Conservation (phyloP, 805 yeast species). For the Metschnikowia arizonensis region DNA sequence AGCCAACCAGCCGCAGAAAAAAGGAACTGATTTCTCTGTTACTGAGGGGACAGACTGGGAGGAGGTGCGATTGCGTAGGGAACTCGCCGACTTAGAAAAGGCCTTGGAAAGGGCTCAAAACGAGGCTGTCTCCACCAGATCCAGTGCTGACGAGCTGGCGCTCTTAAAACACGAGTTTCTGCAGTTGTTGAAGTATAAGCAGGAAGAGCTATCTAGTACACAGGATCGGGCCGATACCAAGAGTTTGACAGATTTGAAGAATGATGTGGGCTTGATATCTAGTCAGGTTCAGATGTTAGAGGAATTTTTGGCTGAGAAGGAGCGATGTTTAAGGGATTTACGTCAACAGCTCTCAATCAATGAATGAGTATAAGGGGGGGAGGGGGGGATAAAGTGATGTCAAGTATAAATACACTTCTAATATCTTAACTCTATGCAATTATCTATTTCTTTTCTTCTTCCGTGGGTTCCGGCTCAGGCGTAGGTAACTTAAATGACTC, state of each 20-base stretch:
- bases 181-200: slow-evolving; percentile 75
- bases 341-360: slow-evolving; percentile 10
- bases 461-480: slow-evolving; percentile 69
- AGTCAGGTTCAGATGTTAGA: slow-evolving; percentile 72
- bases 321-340: slow-evolving; percentile 46
- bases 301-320: slow-evolving; percentile 59
- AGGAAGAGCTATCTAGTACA: slow-evolving; percentile 43
- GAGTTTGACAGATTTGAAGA: slow-evolving; percentile 50
- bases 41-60: slow-evolving; percentile 90
- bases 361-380: background rate
- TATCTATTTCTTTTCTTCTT: slow-evolving; percentile 29
- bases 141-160: slow-evolving; percentile 18
- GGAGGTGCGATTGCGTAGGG: slow-evolving; percentile 75
- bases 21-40: slow-evolving; percentile 68
- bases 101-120: slow-evolving; percentile 50
- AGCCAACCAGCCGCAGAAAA: slow-evolving; percentile 32
- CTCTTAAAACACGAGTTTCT: slow-evolving; percentile 63
- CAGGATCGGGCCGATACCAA: slow-evolving; percentile 15
- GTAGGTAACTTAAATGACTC: slow-evolving; percentile 76
- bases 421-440: slow-evolving; percentile 5
- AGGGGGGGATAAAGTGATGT: too few species aligned
- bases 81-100: slow-evolving; percentile 70
- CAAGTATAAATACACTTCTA: background rate
- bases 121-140: slow-evolving; percentile 10
- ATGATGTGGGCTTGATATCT: slow-evolving; percentile 66